phyloP scores from a whole-genome alignment of 2,329 filamentous ascomycete genomes.

The Coniochaeta sp. region DNA sequence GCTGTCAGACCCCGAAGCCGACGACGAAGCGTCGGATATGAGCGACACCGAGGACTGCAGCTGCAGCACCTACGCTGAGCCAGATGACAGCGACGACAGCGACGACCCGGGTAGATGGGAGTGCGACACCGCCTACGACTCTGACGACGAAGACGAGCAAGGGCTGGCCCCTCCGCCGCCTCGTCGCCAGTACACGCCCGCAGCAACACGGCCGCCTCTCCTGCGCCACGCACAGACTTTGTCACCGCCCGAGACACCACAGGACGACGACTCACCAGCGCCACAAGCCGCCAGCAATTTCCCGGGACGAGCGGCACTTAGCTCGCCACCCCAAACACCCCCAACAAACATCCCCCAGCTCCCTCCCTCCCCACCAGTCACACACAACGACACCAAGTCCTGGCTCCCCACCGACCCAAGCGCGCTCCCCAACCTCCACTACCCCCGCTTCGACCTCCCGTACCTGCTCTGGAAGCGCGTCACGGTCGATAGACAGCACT shows the following conservation, averaged over 20 bases:
- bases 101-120: not conserved
- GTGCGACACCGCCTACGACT: not conserved
- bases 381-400: not conserved
- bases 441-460: not conserved
- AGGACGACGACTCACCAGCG: no score
- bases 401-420: not conserved
- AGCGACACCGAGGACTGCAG: not conserved
- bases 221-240: not conserved
- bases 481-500: not conserved
- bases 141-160: not conserved
- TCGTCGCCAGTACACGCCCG: not conserved
- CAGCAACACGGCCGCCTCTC: not conserved
- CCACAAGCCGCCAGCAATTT: not conserved
- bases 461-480: not conserved
- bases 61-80: not conserved
- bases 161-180: not conserved
- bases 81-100: not conserved
- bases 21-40: not conserved
- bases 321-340: not conserved
- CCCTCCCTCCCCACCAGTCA: not conserved
- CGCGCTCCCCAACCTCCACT: not conserved
- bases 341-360: not conserved
- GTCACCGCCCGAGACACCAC: not conserved
- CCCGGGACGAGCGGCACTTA: not conserved
- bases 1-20: not conserved